phyloP scores from a whole-genome alignment of 371 early-diverging fungal genomes.

The Zopfochytrium polystomum region DNA sequence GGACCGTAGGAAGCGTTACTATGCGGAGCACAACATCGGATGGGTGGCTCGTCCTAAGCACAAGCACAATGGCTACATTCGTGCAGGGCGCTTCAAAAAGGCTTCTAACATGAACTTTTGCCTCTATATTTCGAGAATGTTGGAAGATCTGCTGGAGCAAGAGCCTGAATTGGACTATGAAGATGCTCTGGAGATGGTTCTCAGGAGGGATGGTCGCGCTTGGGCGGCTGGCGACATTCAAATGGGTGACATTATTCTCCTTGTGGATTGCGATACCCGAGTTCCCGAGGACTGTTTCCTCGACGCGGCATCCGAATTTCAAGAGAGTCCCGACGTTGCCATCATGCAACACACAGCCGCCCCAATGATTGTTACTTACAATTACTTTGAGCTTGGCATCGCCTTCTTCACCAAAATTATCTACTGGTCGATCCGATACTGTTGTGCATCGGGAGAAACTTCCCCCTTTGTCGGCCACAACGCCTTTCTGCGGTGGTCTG shows the following conservation, averaged over 20 bases:
- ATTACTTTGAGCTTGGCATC: conserved; percentile 23
- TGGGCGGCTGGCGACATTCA: conserved; percentile 24
- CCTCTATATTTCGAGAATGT: conserved; percentile 10
- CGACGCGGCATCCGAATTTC: conserved; percentile 21
- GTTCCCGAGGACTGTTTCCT: conserved; percentile 29
- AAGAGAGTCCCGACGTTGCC: conserved; percentile 22
- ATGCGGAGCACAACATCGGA: conserved; percentile 17
- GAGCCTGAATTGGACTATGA: no score
- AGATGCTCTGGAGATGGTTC: no score
- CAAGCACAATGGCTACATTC: conserved; percentile 17
- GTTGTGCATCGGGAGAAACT: conserved; percentile 18
- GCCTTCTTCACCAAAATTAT: conserved; percentile 23
- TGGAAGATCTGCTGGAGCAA: no score
- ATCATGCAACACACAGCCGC: conserved; percentile 14
- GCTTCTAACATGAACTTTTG: conserved; percentile 28
- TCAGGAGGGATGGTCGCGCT: conserved; percentile 1
- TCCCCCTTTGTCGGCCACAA: conserved; percentile 25
- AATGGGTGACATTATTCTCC: conserved; percentile 19
- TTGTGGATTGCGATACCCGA: conserved; percentile 23
- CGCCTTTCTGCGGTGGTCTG: conserved; percentile 23
- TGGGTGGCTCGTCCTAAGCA: conserved; percentile 26
- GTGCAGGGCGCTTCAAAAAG: conserved; percentile 24
- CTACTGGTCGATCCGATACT: conserved; percentile 17
- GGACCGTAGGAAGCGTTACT: conserved; percentile 15
- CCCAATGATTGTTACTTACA: conserved; percentile 16